phyloP scores from a whole-genome alignment of 176 grass and related monocot species.

The Oryza australiensis region DNA sequence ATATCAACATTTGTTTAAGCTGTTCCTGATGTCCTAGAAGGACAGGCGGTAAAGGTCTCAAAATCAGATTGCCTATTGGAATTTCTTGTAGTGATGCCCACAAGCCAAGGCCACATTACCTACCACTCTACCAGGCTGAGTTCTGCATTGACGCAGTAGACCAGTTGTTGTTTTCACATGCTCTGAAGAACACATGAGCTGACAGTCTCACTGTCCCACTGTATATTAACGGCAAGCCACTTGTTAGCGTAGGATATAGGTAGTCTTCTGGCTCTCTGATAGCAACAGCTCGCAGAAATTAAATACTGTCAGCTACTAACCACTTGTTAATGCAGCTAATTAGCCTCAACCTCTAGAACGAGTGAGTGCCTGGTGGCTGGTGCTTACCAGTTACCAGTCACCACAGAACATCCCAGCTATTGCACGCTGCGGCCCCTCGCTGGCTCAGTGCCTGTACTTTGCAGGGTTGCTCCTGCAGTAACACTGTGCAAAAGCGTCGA shows the following conservation, averaged over 20 bases:
- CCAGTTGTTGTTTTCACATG: slow-evolving; percentile 37
- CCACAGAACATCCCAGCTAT: neutral
- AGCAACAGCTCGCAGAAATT: slow-evolving; percentile 3
- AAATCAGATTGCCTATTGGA: no score
- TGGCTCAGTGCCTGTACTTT: neutral
- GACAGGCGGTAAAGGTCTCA: neutral
- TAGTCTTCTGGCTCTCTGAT: slow-evolving; percentile 8
- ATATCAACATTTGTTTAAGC: slow-evolving; percentile 16
- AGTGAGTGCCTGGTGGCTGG: neutral
- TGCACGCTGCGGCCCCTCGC: neutral
- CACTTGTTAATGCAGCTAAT: slow-evolving; percentile 17
- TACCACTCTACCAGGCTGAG: slow-evolving; percentile 1
- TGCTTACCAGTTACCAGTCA: neutral
- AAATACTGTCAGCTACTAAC: slow-evolving; percentile 17
- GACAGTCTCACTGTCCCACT: neutral
- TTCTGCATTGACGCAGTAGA: neutral
- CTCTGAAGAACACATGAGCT: neutral
- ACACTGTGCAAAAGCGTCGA: neutral
- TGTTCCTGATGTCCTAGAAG: neutral
- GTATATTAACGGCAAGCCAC: slow-evolving; percentile 16
- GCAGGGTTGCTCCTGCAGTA: neutral
- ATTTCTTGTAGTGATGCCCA: no score
- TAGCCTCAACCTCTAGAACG: neutral
- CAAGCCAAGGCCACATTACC: neutral
- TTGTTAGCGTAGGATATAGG: neutral